Evolutionary conservation across 2,329 filamentous ascomycete species (phyloP).

Genomic region (Remersonia thermophila): DNA sequence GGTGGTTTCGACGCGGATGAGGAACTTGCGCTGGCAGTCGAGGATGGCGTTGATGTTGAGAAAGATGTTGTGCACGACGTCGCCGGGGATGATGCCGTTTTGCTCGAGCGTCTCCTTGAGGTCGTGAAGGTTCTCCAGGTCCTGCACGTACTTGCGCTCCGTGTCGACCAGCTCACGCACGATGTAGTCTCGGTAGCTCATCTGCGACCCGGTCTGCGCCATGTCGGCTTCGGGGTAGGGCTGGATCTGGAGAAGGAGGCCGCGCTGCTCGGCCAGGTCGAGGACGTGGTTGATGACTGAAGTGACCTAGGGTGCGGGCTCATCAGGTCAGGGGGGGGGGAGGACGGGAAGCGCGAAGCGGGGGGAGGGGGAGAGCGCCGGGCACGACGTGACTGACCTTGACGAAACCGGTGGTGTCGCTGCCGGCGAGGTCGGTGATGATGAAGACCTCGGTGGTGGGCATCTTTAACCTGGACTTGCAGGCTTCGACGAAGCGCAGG

Average conservation of each 20-base stretch:
- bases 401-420: constrained; percentile 93
- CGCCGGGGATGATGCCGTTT: constrained; percentile 75
- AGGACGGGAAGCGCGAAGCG: no score
- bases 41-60: constrained; percentile 89
- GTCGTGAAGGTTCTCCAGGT: constrained; percentile 85
- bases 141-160: constrained; percentile 94
- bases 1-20: constrained; percentile 91
- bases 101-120: constrained; percentile 85
- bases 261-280: constrained; percentile 68
- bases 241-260: constrained; percentile 53
- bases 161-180: constrained; percentile 86
- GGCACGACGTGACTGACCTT: constrained; percentile 66
- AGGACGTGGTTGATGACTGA: constrained; percentile 88
- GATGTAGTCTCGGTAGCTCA: constrained; percentile 72
- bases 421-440: constrained; percentile 79
- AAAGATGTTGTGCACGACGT: constrained; percentile 88
- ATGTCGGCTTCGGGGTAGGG: constrained; percentile 44
- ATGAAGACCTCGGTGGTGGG: constrained; percentile 71
- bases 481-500: constrained; percentile 86
- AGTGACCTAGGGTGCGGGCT: constrained; percentile 47
- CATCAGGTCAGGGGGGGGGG: background rate
- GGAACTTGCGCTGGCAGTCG: constrained; percentile 87
- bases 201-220: constrained; percentile 50
- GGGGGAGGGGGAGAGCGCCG: no score
- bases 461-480: constrained; percentile 69